Evolutionary conservation across 2,329 filamentous ascomycete species (phyloP).

Genomic region (Lanzia echinophila): DNA sequence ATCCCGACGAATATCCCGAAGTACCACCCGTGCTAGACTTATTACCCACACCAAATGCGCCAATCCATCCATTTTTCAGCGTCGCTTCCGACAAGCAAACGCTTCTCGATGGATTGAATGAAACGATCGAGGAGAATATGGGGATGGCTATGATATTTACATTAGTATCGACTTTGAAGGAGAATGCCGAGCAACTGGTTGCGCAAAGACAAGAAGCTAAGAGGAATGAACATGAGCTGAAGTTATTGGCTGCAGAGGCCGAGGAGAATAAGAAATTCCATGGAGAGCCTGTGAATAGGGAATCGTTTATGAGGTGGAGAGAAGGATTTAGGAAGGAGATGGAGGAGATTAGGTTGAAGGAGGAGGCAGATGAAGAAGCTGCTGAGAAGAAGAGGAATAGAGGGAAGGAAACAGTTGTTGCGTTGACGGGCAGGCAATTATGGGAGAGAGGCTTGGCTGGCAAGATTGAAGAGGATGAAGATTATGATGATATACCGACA

Average conservation of each 20-base stretch:
- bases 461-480: conserved; percentile 60
- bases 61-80: conserved; percentile 67
- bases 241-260: conserved; percentile 57
- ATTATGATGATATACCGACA: conserved; percentile 50
- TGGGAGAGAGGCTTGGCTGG: conserved; percentile 70
- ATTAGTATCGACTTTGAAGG: conserved; percentile 79
- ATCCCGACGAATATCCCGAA: conserved; percentile 88
- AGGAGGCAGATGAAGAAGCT: conserved; percentile 68
- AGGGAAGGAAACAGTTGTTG: conserved; percentile 65
- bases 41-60: conserved; percentile 61
- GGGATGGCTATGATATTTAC: conserved; percentile 99
- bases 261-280: conserved; percentile 97
- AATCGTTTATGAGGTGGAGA: conserved; percentile 80
- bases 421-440: conserved; percentile 65
- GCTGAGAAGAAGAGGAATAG: conserved; percentile 78
- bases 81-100: conserved; percentile 70
- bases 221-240: conserved; percentile 51
- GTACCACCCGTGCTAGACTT: conserved; percentile 78
- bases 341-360: conserved; percentile 60
- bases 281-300: conserved; percentile 78
- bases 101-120: conserved; percentile 64
- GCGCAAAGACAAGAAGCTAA: conserved; percentile 62
- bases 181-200: conserved; percentile 81
- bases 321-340: conserved; percentile 72
- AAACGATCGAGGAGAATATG: conserved; percentile 82